Percentiles rank a stretch among this genome's conserved stretches.
Conservation (phyloP, 108 stramenopile species). For the Cyclotella cryptica region DNA sequence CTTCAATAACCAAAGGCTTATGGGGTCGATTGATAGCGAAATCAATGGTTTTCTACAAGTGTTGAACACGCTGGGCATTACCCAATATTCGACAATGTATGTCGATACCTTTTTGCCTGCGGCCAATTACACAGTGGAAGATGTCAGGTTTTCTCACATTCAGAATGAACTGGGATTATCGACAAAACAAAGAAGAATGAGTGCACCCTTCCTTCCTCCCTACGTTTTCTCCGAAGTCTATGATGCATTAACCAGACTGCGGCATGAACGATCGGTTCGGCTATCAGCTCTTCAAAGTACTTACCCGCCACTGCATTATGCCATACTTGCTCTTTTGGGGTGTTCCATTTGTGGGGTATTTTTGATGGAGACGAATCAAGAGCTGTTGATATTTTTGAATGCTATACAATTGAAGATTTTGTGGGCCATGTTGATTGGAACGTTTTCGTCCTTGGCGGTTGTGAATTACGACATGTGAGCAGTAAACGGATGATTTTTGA, state of each 20-base stretch:
- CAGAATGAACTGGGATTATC: slow-evolving; percentile 33
- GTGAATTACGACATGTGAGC: slow-evolving; percentile 63
- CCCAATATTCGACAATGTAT: slow-evolving; percentile 38
- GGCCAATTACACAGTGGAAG: slow-evolving; percentile 27
- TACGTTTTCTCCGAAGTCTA: slow-evolving; percentile 54
- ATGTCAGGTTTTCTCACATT: slow-evolving; percentile 23
- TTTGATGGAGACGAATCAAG: slow-evolving; percentile 67
- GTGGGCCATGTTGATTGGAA: slow-evolving; percentile 73
- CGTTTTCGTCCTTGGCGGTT: slow-evolving; percentile 66
- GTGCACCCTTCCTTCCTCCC: slow-evolving; percentile 35
- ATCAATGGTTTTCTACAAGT: slow-evolving; percentile 63
- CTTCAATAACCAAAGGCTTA: slow-evolving; percentile 41
- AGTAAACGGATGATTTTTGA: not conserved
- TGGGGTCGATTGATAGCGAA: slow-evolving; percentile 64
- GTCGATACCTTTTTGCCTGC: slow-evolving; percentile 43
- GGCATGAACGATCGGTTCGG: slow-evolving; percentile 60
- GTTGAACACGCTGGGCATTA: slow-evolving; percentile 50
- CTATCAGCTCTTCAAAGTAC: slow-evolving; percentile 56
- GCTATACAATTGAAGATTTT: slow-evolving; percentile 71
- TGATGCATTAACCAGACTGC: slow-evolving; percentile 49
- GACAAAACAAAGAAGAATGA: slow-evolving; percentile 25
- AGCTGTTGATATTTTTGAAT: slow-evolving; percentile 65
- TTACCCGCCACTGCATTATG: slow-evolving; percentile 63
- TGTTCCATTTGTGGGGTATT: slow-evolving; percentile 56
- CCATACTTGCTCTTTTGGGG: slow-evolving; percentile 53